Evolutionary conservation across 73 alveolate species (phyloP).

Genomic region (Uronychia binucleata): DNA sequence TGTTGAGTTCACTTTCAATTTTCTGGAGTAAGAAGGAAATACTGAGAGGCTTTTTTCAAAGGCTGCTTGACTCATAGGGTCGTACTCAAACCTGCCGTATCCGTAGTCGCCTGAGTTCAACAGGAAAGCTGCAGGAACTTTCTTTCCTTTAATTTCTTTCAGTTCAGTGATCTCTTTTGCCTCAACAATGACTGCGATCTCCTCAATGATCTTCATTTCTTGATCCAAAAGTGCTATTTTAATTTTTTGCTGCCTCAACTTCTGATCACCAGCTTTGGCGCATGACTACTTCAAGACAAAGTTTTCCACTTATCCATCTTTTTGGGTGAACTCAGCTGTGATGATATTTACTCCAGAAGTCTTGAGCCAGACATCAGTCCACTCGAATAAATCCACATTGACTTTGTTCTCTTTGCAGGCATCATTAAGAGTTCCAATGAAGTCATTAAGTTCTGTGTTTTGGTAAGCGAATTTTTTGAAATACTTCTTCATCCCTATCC

Average conservation of each 20-base stretch:
- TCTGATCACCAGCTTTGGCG: slow-evolving; percentile 43
- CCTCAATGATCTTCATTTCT: slow-evolving; percentile 46
- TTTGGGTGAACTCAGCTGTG: slow-evolving; percentile 50
- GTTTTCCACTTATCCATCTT: slow-evolving; percentile 39
- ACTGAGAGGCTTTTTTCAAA: slow-evolving; percentile 49
- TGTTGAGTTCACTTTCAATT: slow-evolving; percentile 62
- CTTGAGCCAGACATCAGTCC: slow-evolving; percentile 80
- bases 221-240: slow-evolving; percentile 57
- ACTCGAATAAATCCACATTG: slow-evolving; percentile 39
- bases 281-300: slow-evolving; percentile 55
- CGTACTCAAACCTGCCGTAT: slow-evolving; percentile 75
- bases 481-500: slow-evolving; percentile 79
- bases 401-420: slow-evolving; percentile 68
- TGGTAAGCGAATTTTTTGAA: slow-evolving; percentile 76
- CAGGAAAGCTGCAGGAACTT: slow-evolving; percentile 69
- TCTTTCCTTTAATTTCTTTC: slow-evolving; percentile 35
- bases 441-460: slow-evolving; percentile 89
- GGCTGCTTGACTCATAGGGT: slow-evolving; percentile 65
- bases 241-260: slow-evolving; percentile 70
- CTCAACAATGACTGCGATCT: slow-evolving; percentile 27
- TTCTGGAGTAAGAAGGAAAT: neutral
- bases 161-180: slow-evolving; percentile 26
- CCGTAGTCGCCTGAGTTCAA: slow-evolving; percentile 77
- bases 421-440: slow-evolving; percentile 66
- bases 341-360: slow-evolving; percentile 84